Percentiles rank a stretch among this genome's conserved stretches.
Conservation (phyloP, 192 early-diverging fungal genomes). For the Cetraspora pellucida region DNA sequence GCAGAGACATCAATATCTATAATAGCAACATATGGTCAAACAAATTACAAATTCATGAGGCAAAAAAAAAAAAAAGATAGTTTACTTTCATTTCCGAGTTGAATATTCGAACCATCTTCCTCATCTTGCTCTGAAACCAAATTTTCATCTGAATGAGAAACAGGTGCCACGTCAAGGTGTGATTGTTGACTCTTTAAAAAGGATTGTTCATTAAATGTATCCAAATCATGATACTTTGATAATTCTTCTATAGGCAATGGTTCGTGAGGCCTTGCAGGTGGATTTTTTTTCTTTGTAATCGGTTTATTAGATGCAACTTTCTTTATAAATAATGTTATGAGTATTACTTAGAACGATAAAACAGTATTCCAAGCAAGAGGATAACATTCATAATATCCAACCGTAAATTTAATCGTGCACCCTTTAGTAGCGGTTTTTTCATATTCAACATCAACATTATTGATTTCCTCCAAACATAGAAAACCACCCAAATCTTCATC, state of each 20-base stretch:
- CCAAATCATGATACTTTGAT: constrained; percentile 68
- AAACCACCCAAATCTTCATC: constrained; percentile 81
- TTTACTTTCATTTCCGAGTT: constrained; percentile 17
- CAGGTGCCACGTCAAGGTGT: neutral
- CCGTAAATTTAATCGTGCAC: constrained; percentile 74
- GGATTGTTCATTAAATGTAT: constrained; percentile 75
- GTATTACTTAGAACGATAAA: neutral
- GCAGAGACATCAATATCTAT: constrained; percentile 67
- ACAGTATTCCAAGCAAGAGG: no score
- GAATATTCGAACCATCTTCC: no score
- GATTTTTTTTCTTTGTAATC: constrained; percentile 36
- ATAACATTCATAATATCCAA: constrained; percentile 28
- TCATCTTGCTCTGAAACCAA: neutral
- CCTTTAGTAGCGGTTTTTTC: constrained; percentile 68
- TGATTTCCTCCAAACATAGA: constrained; percentile 84
- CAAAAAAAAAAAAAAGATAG: constrained; percentile 1
- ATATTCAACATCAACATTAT: constrained; percentile 79
- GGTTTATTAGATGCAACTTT: constrained; percentile 25
- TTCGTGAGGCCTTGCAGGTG: constrained; percentile 48
- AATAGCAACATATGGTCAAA: constrained; percentile 19
- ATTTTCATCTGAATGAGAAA: constrained; percentile 19
- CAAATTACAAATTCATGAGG: neutral
- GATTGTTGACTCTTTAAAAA: neutral
- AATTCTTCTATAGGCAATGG: constrained; percentile 53
- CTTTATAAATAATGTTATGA: neutral